Conservation (phyloP, 306 rosid species). For the Bauhinia variegata region DNA sequence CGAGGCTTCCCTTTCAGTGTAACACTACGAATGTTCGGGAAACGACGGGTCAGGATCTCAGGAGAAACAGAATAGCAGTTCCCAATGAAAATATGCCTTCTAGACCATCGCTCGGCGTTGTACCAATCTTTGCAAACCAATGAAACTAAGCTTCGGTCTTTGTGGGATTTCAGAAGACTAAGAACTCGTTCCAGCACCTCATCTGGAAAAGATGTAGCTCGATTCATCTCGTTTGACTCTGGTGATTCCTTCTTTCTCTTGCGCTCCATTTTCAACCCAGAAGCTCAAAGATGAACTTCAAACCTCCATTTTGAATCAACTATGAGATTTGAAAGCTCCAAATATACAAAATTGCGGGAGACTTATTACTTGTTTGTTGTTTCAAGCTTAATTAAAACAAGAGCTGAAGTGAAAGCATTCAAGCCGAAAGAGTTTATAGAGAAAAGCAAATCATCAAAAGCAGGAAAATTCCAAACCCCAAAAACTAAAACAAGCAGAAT, state of each 20-base stretch:
- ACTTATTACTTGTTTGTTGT: background rate
- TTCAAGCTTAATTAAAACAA: conserved; percentile 12
- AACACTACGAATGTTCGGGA: conserved; percentile 65
- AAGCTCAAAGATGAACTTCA: conserved; percentile 28
- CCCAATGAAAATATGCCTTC: conserved; percentile 75
- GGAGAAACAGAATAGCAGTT: conserved; percentile 86
- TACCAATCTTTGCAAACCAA: conserved; percentile 83
- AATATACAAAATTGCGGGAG: conserved; percentile 3
- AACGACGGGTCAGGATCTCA: conserved; percentile 70
- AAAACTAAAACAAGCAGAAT: conserved; percentile 2
- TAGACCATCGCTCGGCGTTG: conserved; percentile 80
- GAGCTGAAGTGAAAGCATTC: background rate
- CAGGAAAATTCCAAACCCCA: background rate
- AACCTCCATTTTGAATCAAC: conserved; percentile 32
- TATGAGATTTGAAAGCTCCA: conserved; percentile 26
- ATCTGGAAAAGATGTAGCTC: conserved; percentile 56
- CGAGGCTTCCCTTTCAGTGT: conserved; percentile 87
- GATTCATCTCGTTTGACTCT: conserved; percentile 33
- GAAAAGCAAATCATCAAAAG: background rate
- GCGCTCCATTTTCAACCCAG: conserved; percentile 40
- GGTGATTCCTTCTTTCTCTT: conserved; percentile 49
- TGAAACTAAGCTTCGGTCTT: conserved; percentile 64
- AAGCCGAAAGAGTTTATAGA: conserved; percentile 15
- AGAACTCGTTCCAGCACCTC: conserved; percentile 70
- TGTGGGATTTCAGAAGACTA: conserved; percentile 53